Evolutionary conservation across 805 yeast genomes (phyloP).

Genomic region (Gaillardinia entomophila): DNA sequence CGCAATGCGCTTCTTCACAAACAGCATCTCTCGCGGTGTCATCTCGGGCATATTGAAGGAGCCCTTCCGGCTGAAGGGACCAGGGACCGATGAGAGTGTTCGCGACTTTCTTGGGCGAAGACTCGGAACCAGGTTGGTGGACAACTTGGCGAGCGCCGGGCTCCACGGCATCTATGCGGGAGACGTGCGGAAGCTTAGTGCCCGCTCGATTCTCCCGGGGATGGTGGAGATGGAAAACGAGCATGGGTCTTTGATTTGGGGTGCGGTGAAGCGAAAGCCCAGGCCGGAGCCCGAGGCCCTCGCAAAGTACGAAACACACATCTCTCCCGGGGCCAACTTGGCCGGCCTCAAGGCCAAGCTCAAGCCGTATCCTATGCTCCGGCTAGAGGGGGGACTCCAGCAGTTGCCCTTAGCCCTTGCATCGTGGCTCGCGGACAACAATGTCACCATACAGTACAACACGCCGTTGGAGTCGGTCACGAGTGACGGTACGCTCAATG

Average conservation of each 20-base stretch:
- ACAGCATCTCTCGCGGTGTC: slow-evolving; percentile 41
- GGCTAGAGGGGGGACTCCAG: slow-evolving; percentile 52
- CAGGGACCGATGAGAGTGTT: slow-evolving; percentile 61
- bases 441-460: slow-evolving; percentile 35
- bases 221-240: slow-evolving; percentile 53
- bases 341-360: slow-evolving; percentile 28
- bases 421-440: slow-evolving; percentile 29
- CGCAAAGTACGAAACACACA: slow-evolving; percentile 28
- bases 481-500: slow-evolving; percentile 9
- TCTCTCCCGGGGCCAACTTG: slow-evolving; percentile 39
- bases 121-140: slow-evolving; percentile 51
- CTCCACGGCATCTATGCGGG: slow-evolving; percentile 90
- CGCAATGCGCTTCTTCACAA: slow-evolving; percentile 23
- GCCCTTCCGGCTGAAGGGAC: slow-evolving; percentile 32
- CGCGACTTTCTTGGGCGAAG: slow-evolving; percentile 62
- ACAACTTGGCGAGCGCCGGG: slow-evolving; percentile 70
- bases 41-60: slow-evolving; percentile 44
- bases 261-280: slow-evolving; percentile 30
- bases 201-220: slow-evolving; percentile 50
- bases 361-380: slow-evolving; percentile 56
- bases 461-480: slow-evolving; percentile 15
- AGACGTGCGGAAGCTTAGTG: slow-evolving; percentile 64
- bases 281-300: slow-evolving; percentile 12
- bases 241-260: slow-evolving; percentile 52
- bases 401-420: slow-evolving; percentile 42